Conservation (phyloP, 371 early-diverging fungal species). For the Batkoa obscura region DNA sequence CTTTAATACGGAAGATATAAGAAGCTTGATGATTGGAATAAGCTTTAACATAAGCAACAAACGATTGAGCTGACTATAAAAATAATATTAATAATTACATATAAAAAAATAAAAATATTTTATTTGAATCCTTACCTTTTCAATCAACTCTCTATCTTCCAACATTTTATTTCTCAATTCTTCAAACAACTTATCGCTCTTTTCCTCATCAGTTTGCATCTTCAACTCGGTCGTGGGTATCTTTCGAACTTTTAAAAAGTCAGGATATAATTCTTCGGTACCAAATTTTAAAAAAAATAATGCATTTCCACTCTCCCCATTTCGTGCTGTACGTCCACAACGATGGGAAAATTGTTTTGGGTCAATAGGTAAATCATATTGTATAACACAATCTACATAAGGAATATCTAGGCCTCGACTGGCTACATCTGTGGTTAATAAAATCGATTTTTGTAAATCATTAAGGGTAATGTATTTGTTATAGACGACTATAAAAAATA, state of each 20-base stretch:
- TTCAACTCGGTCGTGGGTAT: constrained; percentile 41
- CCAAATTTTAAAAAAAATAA: constrained; percentile 57
- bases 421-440: constrained; percentile 95
- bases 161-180: constrained; percentile 19
- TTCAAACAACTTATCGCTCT: constrained; percentile 10
- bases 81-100: too few relatives aligned
- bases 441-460: too few relatives aligned
- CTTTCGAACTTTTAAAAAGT: constrained; percentile 71
- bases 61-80: constrained; percentile 40
- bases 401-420: constrained; percentile 96
- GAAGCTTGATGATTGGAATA: constrained; percentile 85
- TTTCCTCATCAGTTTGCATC: constrained; percentile 19
- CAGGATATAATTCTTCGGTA: constrained; percentile 77
- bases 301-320: constrained; percentile 78
- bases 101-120: constrained; percentile 3
- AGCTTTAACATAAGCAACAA: constrained; percentile 71
- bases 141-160: constrained; percentile 53
- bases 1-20: constrained; percentile 76
- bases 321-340: constrained; percentile 95
- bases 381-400: constrained; percentile 89
- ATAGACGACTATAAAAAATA: too few relatives aligned
- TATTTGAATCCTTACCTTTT: constrained; percentile 13
- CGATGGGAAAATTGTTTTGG: constrained; percentile 92
- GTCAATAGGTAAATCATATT: constrained; percentile 92
- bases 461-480: too few relatives aligned